Evolutionary conservation across 2,329 filamentous ascomycete species (phyloP).

Genomic region (Rutstroemia sp.): DNA sequence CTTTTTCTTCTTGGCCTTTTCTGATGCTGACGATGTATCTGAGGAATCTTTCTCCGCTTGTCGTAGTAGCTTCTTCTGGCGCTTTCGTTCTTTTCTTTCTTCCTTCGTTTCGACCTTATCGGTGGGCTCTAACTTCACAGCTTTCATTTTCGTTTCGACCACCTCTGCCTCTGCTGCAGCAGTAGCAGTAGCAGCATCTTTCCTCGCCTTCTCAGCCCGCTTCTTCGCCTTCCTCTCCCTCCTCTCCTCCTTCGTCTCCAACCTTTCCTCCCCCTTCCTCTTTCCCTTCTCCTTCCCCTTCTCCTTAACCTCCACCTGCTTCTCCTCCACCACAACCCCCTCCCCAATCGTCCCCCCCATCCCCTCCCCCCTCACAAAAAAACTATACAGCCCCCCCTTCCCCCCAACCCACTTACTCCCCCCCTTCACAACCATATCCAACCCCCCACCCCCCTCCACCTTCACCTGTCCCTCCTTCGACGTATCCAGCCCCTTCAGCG

Average conservation of each 20-base stretch:
- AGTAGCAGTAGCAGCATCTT: conserved; percentile 12
- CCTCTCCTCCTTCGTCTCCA: conserved; percentile 27
- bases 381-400: conserved; percentile 58
- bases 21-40: conserved; percentile 17
- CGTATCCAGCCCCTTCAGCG: conserved; percentile 71
- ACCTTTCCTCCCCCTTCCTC: conserved; percentile 30
- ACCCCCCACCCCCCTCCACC: conserved; percentile 45
- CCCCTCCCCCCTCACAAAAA: conserved; percentile 76
- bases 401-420: conserved; percentile 50
- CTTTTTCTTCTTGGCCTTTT: conserved; percentile 28
- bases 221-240: conserved; percentile 32
- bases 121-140: background rate
- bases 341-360: conserved; percentile 60
- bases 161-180: background rate
- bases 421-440: conserved; percentile 49
- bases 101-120: conserved; percentile 28
- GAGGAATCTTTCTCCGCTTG: conserved; percentile 13
- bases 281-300: conserved; percentile 19
- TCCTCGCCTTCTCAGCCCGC: conserved; percentile 29
- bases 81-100: conserved; percentile 32
- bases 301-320: conserved; percentile 13
- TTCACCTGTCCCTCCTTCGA: conserved; percentile 48
- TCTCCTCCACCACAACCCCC: conserved; percentile 9
- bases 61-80: conserved; percentile 28
- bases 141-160: background rate